Evolutionary conservation across 768 basidiomycete species (phyloP), one percentile per base, ranked within the genome.

Genomic region (Arthromyces matolae): DNA sequence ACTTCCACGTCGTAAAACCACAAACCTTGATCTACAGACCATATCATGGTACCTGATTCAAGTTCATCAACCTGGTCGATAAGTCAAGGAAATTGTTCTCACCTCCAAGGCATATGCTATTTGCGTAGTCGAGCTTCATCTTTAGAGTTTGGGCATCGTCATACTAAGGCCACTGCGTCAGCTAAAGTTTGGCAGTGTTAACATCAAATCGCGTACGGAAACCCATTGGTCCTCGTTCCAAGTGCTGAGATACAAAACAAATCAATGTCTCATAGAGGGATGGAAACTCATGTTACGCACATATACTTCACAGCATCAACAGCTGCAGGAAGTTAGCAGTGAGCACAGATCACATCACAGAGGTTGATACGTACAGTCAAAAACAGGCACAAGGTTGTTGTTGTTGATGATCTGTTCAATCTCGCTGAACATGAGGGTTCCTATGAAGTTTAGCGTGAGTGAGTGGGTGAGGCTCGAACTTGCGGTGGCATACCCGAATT

Each of bases 121-220:
- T 57, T 4, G 56, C 55, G 42, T 55, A 57, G 41, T 55, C 43
- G 24, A 57, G 24, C 39, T 57, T 57, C 56, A 57, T 51, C 34
- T 51, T 22, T 18, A 57, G 45, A 12, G 55, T 57, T 35, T 57
- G 49, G 14, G 27, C 22, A 41, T 57, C 49, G 25, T 57, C 56
- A 27, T 59, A 57, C 18, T 39, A 5, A 9, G 25, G 25, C 22
- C 37, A 38, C 24, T n/a, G 8, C 3, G 6, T 24, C 14, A 39
- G 38, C 25, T 14, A 39, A 39, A 23, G 25, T 24, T 39, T n/a
- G 3, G 25, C 14, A 6, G 2, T 8, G 25, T 8, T 24, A 39
- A 39, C n/a, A 10, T 13, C 38, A n/a, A 24, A 14, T 24, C 3
- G 22, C 22, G 23, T 39, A 39, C 38, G 14, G 53, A 57, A 3